Evolutionary conservation across 1,284 basidiomycete genomes (phyloP), one percentile per base, ranked within the genome.

Genomic region (Cronartium quercuum): DNA sequence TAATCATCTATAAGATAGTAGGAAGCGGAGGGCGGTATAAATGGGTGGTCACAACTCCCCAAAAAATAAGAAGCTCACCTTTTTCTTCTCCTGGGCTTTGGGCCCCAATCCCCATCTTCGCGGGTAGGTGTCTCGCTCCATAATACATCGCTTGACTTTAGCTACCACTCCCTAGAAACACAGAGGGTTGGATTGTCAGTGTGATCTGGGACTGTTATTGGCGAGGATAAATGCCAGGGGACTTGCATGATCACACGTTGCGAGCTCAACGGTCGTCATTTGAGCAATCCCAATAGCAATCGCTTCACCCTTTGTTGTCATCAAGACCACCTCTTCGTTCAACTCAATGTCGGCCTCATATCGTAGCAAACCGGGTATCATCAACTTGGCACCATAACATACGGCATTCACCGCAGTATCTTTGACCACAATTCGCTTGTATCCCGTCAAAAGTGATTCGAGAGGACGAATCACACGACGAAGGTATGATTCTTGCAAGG

Each of bases 271-370:
- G 10, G 95, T 98, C 13, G 94, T 92, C 96, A 99, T 98, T 82
- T 94, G 92, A n/a, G 93, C 91, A 76, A 83, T 83, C 44, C 91
- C 96, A 63, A 99, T 88, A 35, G 96, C 96, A 81, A 99, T 97
- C 57, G 94, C 96, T 83, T 99, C 96, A 78, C 94, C 96, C 86
- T 99, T 99, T 63, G 96, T 99, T 71, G 96, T 99, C 94, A 99
- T 99, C 78, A 99, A 85, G 62, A 99, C 95, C 64, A 99, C 91
- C 83, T 99, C 96, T 83, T 99, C 96, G 82, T 95, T 88, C 67
- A 97, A 84, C 80, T 93, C 89, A 78, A 99, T 99, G 82, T 95
- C 94, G 61, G 90, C 88, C 84, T 98, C 82, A 83, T 98, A 99
- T 78, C 96, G 91, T 71, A 99, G 86, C 62, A 99, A 86, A 84